Conservation (phyloP, 1,284 basidiomycete species). For the Ceratobasidium sp. region DNA sequence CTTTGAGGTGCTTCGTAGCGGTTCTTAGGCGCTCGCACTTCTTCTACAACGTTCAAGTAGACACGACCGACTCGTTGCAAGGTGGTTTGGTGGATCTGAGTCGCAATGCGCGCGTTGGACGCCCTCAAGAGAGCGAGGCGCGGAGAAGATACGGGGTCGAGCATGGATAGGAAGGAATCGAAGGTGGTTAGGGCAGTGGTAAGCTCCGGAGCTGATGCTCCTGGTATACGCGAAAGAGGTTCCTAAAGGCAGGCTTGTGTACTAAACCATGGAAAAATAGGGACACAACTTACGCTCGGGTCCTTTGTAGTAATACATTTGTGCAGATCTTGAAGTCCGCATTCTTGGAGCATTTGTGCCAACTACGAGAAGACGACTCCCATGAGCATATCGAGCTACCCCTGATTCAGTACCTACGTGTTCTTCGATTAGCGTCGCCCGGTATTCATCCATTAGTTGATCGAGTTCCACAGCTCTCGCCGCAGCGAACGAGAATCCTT, state of each 20-base stretch:
- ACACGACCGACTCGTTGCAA: conserved; percentile 74
- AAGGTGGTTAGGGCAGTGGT: conserved; percentile 69
- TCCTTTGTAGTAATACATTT: conserved; percentile 68
- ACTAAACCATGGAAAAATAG: neutral
- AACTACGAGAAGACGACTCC: conserved; percentile 64
- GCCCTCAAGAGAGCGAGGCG: conserved; percentile 74
- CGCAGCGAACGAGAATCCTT: conserved; percentile 78
- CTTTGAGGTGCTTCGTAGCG: conserved; percentile 90
- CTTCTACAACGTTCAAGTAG: conserved; percentile 78
- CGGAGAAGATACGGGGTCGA: conserved; percentile 67
- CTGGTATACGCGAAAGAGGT: conserved; percentile 73
- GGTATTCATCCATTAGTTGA: conserved; percentile 71
- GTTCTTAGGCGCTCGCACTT: conserved; percentile 79
- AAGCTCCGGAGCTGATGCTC: conserved; percentile 68
- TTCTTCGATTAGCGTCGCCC: conserved; percentile 77
- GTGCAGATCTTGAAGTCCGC: conserved; percentile 77
- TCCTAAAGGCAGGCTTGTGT: conserved; percentile 49
- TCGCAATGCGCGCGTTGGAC: conserved; percentile 73
- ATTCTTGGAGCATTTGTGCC: conserved; percentile 75
- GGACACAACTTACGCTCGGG: conserved; percentile 63
- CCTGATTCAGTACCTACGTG: conserved; percentile 71
- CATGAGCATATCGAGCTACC: neutral
- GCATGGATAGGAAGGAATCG: conserved; percentile 74
- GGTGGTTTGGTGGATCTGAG: conserved; percentile 78
- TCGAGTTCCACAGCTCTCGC: conserved; percentile 72